A percentile compares a stretch with the other conserved stretches of the same genome.
These are phyloP conservation scores for Capsella bursapastoris DNA, from an alignment of 345 rosid species.

Conservation along the genomic window DNA sequence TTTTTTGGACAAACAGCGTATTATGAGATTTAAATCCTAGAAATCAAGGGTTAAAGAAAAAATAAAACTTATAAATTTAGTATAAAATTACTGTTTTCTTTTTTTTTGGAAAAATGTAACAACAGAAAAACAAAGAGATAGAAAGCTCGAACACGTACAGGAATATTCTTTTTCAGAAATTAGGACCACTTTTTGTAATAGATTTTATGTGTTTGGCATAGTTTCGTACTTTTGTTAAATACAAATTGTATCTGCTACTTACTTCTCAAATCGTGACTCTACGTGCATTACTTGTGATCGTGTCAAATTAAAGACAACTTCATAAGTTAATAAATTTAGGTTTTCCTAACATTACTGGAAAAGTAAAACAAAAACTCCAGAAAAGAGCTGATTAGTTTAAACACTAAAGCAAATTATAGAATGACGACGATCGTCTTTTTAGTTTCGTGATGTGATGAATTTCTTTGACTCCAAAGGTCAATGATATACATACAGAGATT, in stretches of 20 bases:
- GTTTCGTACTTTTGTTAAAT: constrained; percentile 12
- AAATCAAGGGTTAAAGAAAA: too few relatives aligned
- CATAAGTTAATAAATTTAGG: neutral
- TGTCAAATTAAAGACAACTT: neutral
- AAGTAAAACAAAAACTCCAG: neutral
- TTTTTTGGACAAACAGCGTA: too few relatives aligned
- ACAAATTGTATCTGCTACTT: neutral
- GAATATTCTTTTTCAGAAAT: constrained; percentile 25
- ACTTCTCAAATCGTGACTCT: constrained; percentile 22
- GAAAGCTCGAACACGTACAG: neutral
- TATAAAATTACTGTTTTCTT: neutral
- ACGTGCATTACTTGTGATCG: constrained; percentile 30
- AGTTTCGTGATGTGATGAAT: neutral
- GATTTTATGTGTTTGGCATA: constrained; percentile 23
- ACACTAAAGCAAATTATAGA: constrained; percentile 3
- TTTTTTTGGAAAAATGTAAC: neutral
- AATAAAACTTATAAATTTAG: too few relatives aligned
- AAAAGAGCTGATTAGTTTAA: neutral
- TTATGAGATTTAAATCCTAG: too few relatives aligned
- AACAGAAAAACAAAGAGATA: neutral
- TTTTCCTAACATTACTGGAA: neutral
- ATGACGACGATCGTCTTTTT: neutral
- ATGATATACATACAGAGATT: neutral
- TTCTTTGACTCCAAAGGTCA: constrained; percentile 10
- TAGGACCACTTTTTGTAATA: constrained; percentile 28